These are phyloP conservation scores for Alternaria triticimaculans DNA, from an alignment of 2,329 filamentous ascomycete genomes.

Conservation along the genomic window DNA sequence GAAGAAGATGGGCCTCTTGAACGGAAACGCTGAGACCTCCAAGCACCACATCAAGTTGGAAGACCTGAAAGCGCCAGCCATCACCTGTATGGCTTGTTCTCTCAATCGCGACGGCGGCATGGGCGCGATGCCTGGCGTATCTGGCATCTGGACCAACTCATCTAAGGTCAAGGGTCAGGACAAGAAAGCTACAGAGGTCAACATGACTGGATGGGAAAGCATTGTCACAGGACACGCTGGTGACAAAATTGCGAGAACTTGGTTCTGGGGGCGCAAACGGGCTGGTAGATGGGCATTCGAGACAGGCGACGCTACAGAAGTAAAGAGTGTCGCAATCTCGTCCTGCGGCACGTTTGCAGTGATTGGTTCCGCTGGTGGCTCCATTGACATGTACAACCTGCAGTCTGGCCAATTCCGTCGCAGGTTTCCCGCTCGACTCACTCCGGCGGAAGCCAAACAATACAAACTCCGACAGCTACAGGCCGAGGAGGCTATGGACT, in stretches of 20 bases:
- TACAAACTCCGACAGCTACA: conserved; percentile 70
- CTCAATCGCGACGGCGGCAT: conserved; percentile 95
- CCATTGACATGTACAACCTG: conserved; percentile 94
- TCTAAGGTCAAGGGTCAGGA: conserved; percentile 62
- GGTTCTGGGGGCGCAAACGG: conserved; percentile 96
- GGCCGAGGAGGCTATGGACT: conserved; percentile 54
- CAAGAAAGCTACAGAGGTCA: conserved; percentile 75
- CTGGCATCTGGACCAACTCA: conserved; percentile 82
- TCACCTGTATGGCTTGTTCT: conserved; percentile 89
- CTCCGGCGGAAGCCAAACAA: conserved; percentile 78
- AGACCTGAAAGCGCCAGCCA: conserved; percentile 83
- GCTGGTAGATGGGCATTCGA: conserved; percentile 93
- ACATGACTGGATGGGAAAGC: conserved; percentile 94
- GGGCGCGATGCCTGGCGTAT: conserved; percentile 78
- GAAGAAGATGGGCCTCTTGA: conserved; percentile 81
- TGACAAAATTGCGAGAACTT: conserved; percentile 86
- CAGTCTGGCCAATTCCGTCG: conserved; percentile 91
- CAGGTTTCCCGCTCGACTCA: conserved; percentile 81
- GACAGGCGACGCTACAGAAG: conserved; percentile 82
- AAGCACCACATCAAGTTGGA: conserved; percentile 71
- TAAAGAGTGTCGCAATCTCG: conserved; percentile 84
- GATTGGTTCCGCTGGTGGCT: conserved; percentile 81
- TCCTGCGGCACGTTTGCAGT: conserved; percentile 93
- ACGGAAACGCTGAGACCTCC: conserved; percentile 62
- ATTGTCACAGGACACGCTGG: conserved; percentile 90